phyloP scores from a whole-genome alignment of 257 asterid species.

The Ligustrum vulgare region DNA sequence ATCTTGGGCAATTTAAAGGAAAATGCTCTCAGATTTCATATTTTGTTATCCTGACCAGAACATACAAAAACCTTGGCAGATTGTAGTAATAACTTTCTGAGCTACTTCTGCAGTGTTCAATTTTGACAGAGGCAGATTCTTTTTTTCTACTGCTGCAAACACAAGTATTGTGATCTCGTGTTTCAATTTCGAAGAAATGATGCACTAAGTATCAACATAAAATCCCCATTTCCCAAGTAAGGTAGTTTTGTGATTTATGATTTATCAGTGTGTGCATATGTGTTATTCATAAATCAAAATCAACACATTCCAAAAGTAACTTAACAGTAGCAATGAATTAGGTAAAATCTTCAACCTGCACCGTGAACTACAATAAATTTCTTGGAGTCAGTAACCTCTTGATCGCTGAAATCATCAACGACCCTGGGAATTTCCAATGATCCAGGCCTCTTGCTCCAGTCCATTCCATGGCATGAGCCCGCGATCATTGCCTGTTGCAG shows the following conservation, averaged over 20 bases:
- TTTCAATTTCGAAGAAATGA: background rate
- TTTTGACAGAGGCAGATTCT: background rate
- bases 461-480: slow-evolving; percentile 65
- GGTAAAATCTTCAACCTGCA: slow-evolving; percentile 63
- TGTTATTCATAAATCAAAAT: background rate
- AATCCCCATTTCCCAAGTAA: background rate
- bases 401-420: slow-evolving; percentile 41
- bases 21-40: background rate
- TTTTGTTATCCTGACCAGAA: background rate
- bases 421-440: slow-evolving; percentile 41
- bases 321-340: slow-evolving; percentile 15
- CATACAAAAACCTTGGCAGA: background rate
- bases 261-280: background rate
- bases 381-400: slow-evolving; percentile 41
- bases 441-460: slow-evolving; percentile 91
- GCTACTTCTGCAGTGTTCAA: slow-evolving; percentile 12
- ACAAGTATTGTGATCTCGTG: background rate
- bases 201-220: background rate
- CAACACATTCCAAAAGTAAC: slow-evolving; percentile 4
- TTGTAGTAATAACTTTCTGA: background rate
- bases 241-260: background rate
- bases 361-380: slow-evolving; percentile 84
- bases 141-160: background rate
- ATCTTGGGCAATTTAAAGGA: background rate
- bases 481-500: slow-evolving; percentile 66